Base-by-base conservation (phyloP, 371 early-diverging fungal genomes). In the Amoeboaphelidium occidentale region DNA sequence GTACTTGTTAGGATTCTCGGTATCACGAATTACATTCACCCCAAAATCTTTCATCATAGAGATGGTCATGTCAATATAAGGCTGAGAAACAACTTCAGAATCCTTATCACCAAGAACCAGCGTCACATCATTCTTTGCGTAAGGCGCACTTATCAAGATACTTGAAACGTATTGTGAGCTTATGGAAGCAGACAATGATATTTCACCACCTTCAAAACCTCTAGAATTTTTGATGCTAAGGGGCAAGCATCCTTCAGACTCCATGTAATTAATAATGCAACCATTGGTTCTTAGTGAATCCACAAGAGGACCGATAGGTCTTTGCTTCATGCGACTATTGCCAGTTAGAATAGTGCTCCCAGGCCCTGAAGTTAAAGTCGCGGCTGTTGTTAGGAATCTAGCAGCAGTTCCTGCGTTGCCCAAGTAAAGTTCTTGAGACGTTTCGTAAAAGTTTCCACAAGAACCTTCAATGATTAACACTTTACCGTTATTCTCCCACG, bases 321-420 rank as follows among this genome's bases (percentile, higher is more conserved):
- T 73, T 64, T 84, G 83, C 65, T 90, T 86, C 96, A 96, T 96
- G 51, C 96, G 78, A 12, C 86, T 81, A 55, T 96, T 96, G 46
- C 93, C 97, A 0, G 97, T 93, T 46, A 93, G 65, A 44, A 84
- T 63, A 2, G 82, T 76, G 21, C 51, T 45, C 1, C 62, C 55
- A 42, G 12, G 2, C 2, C 56, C 46, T 28, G 71, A 71, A 4
- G 87, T 76, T 46, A 91, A 66, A 24, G 84, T 75, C 45, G 78
- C 75, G 21, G 89, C 79, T 0, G 90, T 73, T 3, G 93, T 83
- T 51, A 96, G 68, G 71, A 96, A 96, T 43, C 96, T 80, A 2
- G 91, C 77, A 0, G 97, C 97, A 2, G 97, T 96, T 45, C 97
- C 97, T 1, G 97, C 97, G 58, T 96, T 96, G 45, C 96, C 93